These are phyloP conservation scores for Teunomyces tritomae DNA, from an alignment of 805 yeast species.

Conservation along the genomic window DNA sequence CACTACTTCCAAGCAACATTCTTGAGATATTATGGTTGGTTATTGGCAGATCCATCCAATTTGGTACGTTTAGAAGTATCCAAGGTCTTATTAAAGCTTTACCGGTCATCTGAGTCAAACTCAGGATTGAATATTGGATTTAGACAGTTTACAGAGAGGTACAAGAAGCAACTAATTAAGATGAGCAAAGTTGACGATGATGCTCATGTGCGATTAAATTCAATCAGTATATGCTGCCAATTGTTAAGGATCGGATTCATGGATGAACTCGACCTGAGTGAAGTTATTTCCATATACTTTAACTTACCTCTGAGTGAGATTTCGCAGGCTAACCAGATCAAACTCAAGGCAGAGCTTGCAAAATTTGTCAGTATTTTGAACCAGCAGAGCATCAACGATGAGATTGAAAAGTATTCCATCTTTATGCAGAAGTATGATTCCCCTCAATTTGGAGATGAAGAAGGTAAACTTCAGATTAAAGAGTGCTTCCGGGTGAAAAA, in stretches of 20 bases:
- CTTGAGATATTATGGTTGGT: slow-evolving; percentile 80
- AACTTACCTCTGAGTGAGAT: slow-evolving; percentile 31
- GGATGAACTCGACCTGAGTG: slow-evolving; percentile 50
- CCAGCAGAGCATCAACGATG: slow-evolving; percentile 35
- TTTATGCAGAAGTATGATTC: slow-evolving; percentile 28
- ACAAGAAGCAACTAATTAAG: slow-evolving; percentile 61
- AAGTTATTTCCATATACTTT: slow-evolving; percentile 20
- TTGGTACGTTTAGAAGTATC: slow-evolving; percentile 65
- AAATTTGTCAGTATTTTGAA: slow-evolving; percentile 50
- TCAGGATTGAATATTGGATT: slow-evolving; percentile 53
- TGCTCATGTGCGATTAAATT: slow-evolving; percentile 47
- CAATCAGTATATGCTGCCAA: slow-evolving; percentile 53
- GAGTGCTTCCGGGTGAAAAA: slow-evolving; percentile 20
- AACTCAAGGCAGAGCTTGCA: slow-evolving; percentile 47
- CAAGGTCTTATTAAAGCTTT: slow-evolving; percentile 50
- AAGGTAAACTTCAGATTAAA: slow-evolving; percentile 17
- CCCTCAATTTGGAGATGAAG: slow-evolving; percentile 20
- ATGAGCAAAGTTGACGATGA: slow-evolving; percentile 51
- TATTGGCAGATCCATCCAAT: slow-evolving; percentile 66
- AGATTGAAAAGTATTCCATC: slow-evolving; percentile 31
- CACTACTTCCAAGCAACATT: slow-evolving; percentile 66
- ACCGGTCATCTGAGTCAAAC: slow-evolving; percentile 25
- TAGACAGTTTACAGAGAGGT: slow-evolving; percentile 75
- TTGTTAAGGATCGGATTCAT: slow-evolving; percentile 60
- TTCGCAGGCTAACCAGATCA: slow-evolving; percentile 17